Evolutionary conservation across 768 basidiomycete species (phyloP), one percentile per base, ranked within the genome.

Genomic region (Zangia roseola): DNA sequence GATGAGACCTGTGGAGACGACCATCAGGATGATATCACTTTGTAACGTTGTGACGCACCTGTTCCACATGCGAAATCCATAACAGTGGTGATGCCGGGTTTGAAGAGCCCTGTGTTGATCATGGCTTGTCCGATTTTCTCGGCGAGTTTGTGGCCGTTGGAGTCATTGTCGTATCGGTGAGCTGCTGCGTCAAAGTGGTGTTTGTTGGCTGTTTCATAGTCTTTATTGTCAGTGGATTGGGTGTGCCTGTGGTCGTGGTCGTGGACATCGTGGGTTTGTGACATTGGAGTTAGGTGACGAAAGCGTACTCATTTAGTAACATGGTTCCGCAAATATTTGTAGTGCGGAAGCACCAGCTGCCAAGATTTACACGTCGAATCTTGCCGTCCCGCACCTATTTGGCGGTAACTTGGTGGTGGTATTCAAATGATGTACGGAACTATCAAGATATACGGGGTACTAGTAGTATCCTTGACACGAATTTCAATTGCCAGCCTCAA

Each of bases 41-140:
- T 9, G 31, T 14, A 16, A 31, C 14, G 31, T 5, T 4, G 5
- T 14, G 35, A 49, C 41, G 26, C 19, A 49, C 85, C 88, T 52
- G 79, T 79, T 12, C 87, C 86, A 61, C 88, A 90, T 5, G 88
- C 88, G 58, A 78, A 90, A 56, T 90, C 88, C 75, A 91, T 71
- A 16, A 84, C 71, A 6, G 65, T 71, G 6, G 87, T 88, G 6
- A 56, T 58, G 24, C 80, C 74, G 37, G 78, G 77, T 45, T 82
- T 71, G 56, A 90, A 83, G 0, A 69, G 53, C 52, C 77, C 79
- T 3, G 55, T 57, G 31, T 61, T 41, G n/a, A 53, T 37, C 49
- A 77, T 71, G 2, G 61, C 65, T 14, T 41, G 45, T 0, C 60
- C 64, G 16, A 66, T 47, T 16, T 51, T 50, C 30, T 56, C 51